Conservation (phyloP, 2,329 filamentous ascomycete genomes). For the Phoma sp. region DNA sequence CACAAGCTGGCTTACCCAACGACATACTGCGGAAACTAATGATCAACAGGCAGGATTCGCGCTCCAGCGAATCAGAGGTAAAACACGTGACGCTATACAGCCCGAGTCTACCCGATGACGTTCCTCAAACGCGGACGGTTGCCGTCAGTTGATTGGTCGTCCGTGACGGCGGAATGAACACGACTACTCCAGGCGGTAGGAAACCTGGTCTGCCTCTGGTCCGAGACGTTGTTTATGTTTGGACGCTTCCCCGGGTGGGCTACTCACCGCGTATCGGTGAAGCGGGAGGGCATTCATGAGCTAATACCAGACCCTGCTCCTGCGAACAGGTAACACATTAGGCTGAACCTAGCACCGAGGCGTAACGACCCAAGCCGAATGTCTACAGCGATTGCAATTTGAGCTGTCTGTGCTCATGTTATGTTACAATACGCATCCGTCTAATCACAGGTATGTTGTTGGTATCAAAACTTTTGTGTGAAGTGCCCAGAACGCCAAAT, state of each 20-base stretch:
- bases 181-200: too few species aligned
- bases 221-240: not conserved
- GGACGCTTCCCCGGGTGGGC: too few species aligned
- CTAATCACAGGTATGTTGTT: conserved; percentile 26
- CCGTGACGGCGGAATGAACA: not conserved
- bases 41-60: not conserved
- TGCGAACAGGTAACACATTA: too few species aligned
- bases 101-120: conserved; percentile 16
- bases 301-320: too few species aligned
- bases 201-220: not conserved
- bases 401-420: not conserved
- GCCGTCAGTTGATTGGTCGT: conserved; percentile 6
- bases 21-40: not conserved
- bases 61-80: not conserved
- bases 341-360: too few species aligned
- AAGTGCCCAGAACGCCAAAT: conserved; percentile 38
- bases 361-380: not conserved
- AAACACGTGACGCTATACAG: not conserved
- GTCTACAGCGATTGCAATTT: not conserved
- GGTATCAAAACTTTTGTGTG: conserved; percentile 36
- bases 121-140: not conserved
- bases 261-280: too few species aligned
- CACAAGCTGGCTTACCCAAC: conserved; percentile 11
- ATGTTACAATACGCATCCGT: conserved; percentile 6
- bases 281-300: too few species aligned